phyloP scores from a whole-genome alignment of 441 rosid genomes.

The Isatis lusitanica region DNA sequence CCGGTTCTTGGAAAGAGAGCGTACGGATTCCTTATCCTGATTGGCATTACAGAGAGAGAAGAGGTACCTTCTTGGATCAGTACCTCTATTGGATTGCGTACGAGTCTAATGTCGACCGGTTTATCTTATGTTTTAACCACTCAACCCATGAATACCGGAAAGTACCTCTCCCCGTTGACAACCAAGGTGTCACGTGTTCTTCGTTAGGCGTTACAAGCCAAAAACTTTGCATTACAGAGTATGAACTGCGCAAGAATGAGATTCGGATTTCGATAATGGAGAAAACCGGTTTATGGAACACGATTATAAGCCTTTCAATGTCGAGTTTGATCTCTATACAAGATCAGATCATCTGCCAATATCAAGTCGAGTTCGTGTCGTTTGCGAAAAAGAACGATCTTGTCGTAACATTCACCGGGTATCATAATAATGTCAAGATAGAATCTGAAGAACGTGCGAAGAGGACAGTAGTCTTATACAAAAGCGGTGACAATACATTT shows the following conservation, averaged over 20 bases:
- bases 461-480: constrained; percentile 17
- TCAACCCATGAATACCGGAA: constrained; percentile 27
- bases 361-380: constrained; percentile 12
- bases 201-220: constrained; percentile 25
- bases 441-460: background rate
- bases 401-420: background rate
- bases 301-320: constrained; percentile 12
- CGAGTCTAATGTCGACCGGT: constrained; percentile 28
- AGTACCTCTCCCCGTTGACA: background rate
- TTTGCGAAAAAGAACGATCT: constrained; percentile 29
- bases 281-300: constrained; percentile 29
- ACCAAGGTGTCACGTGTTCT: constrained; percentile 13
- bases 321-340: background rate
- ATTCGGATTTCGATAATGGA: constrained; percentile 29
- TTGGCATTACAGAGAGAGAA: constrained; percentile 35
- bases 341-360: background rate
- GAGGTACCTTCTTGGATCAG: constrained; percentile 22
- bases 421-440: background rate
- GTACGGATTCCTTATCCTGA: constrained; percentile 24
- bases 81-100: constrained; percentile 35
- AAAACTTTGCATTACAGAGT: constrained; percentile 17
- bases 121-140: constrained; percentile 24
- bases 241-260: constrained; percentile 9
- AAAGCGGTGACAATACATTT: background rate
- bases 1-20: constrained; percentile 27